phyloP scores from a whole-genome alignment of 108 stramenopile genomes.

The Stephanodiscus triporus region DNA sequence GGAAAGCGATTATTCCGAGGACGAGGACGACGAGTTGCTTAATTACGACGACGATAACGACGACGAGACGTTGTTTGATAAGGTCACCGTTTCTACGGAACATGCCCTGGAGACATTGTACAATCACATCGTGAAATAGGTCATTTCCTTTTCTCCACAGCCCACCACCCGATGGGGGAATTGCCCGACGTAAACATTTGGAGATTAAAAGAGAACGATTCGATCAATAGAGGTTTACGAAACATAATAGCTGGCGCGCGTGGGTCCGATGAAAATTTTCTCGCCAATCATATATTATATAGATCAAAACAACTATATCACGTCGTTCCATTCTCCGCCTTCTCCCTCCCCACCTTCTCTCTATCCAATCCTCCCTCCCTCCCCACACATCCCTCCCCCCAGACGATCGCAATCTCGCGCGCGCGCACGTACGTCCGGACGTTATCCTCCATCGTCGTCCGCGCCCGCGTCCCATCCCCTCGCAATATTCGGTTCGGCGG shows the following conservation, averaged over 20 bases:
- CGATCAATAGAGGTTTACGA: no score
- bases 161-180: no score
- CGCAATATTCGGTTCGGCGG: conserved; percentile 16
- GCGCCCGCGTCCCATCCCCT: conserved; percentile 25
- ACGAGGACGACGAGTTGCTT: conserved; percentile 29
- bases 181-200: not conserved
- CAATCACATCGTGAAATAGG: conserved; percentile 44
- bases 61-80: conserved; percentile 49
- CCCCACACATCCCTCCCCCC: no score
- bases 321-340: no score
- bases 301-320: no score
- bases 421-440: not conserved
- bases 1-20: conserved; percentile 21
- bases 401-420: not conserved
- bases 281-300: no score
- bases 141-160: not conserved
- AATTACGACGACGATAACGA: conserved; percentile 48
- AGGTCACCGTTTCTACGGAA: conserved; percentile 42
- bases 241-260: no score
- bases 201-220: not conserved
- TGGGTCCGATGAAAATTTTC: no score
- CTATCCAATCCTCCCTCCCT: not conserved
- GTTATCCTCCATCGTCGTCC: conserved; percentile 27
- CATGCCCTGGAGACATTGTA: conserved; percentile 49
- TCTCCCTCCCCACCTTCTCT: not conserved